Evolutionary conservation across 1,284 basidiomycete genomes (phyloP), one percentile per base, ranked within the genome.

Genomic region (Cryptococcus neoformans): DNA sequence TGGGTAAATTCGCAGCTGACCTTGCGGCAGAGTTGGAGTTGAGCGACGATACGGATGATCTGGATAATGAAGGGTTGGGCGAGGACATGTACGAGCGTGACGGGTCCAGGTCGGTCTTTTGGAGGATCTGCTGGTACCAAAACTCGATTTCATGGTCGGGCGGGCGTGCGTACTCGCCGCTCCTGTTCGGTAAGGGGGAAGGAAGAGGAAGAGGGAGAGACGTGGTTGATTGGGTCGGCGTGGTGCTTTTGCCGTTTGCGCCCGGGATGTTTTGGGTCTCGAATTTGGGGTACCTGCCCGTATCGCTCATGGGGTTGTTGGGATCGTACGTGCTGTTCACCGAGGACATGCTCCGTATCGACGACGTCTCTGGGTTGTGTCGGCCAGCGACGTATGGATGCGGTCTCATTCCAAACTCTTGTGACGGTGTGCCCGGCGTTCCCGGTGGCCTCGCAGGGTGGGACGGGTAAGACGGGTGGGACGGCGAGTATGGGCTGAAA

Each of bases 91-190:
- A 46, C 17, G 49, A 12, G 44, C 52, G 54, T n/a, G 47, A 48
- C 6, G 56, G 49, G 17, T 78, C 83, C 9, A 90, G 73, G 63
- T 85, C 87, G 44, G 88, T 83, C 52, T 83, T 85, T 50, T 83
- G 81, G 62, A 85, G 83, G 52, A 94, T 83, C 55, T 85, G 83
- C 62, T 89, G 83, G 70, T 94, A 95, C 55, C 92, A 77, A 2
- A 76, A 78, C 70, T 92, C 87, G 41, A 96, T 86, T 55, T 89
- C 86, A 44, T 84, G 82, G 61, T 89, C 85, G 10, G 81, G 83
- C 10, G 92, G 92, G 8, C 87, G 83, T 6, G 85, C 84, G 57
- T 90, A 92, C 45, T 87, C 85, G 36, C 88, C 86, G 7, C 48
- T 55, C 17, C 61, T 52, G 6, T 14, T 14, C 14, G n/a, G 46